phyloP scores from a whole-genome alignment of 345 rosid species.

The Kernera saxatilis region DNA sequence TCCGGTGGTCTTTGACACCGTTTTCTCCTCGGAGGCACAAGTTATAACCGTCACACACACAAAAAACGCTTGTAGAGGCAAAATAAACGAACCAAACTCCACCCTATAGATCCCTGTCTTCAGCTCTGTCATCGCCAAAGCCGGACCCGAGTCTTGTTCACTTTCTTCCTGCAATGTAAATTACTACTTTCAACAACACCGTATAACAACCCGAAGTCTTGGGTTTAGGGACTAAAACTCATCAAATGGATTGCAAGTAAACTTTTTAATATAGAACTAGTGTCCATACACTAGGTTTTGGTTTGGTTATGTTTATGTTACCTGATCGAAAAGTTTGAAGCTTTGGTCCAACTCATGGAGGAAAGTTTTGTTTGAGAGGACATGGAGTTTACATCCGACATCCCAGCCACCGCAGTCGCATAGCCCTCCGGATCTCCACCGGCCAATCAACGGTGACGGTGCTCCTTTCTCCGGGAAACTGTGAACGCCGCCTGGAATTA shows the following conservation, averaged over 20 bases:
- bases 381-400: conserved; percentile 64
- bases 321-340: conserved; percentile 62
- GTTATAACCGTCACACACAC: conserved; percentile 50
- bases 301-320: conserved; percentile 21
- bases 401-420: conserved; percentile 99
- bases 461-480: conserved; percentile 60
- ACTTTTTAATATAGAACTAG: too few species aligned
- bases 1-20: conserved; percentile 22
- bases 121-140: conserved; percentile 48
- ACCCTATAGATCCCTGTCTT: conserved; percentile 57
- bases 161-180: conserved; percentile 15
- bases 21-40: conserved; percentile 23
- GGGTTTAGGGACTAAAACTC: too few species aligned
- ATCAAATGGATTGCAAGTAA: too few species aligned
- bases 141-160: conserved; percentile 23
- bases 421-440: conserved; percentile 79
- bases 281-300: too few species aligned
- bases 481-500: conserved; percentile 77
- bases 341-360: conserved; percentile 25
- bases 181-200: too few species aligned
- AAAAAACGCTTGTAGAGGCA: conserved; percentile 76
- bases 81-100: conserved; percentile 54
- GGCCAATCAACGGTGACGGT: conserved; percentile 67
- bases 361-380: conserved; percentile 40
- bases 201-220: too few species aligned